These are phyloP conservation scores for Pilobolus umbonatus DNA, from an alignment of 192 early-diverging fungal species.

Conservation along the genomic window DNA sequence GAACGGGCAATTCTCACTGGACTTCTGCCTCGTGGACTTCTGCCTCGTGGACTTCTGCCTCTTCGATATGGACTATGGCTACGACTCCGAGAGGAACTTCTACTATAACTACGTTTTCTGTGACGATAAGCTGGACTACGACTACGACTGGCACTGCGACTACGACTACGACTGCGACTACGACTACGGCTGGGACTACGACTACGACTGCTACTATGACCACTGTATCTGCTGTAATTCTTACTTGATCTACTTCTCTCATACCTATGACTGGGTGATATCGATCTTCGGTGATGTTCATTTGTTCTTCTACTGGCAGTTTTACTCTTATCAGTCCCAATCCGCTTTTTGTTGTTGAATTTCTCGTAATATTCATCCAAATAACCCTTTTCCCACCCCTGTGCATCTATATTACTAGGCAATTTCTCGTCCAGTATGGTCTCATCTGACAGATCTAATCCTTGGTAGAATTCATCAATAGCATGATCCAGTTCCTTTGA, in stretches of 20 bases:
- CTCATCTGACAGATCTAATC: conserved; percentile 1
- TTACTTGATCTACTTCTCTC: not conserved
- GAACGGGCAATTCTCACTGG: too few relatives aligned
- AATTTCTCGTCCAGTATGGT: conserved; percentile 1
- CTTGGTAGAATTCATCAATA: conserved; percentile 15
- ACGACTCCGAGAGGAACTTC: not conserved
- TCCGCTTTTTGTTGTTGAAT: not conserved
- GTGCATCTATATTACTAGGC: conserved; percentile 7
- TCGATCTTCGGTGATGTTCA: not conserved
- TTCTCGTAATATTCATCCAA: conserved; percentile 8
- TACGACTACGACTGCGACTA: conserved; percentile 4
- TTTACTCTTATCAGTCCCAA: not conserved
- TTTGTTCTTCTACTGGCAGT: not conserved
- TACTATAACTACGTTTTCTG: conserved; percentile 1
- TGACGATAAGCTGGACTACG: not conserved
- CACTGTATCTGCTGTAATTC: conserved; percentile 1
- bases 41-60: not conserved
- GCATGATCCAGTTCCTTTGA: conserved; percentile 4
- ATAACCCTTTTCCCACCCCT: conserved; percentile 26
- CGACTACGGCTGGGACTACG: not conserved
- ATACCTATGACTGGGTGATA: not conserved
- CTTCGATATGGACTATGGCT: not conserved
- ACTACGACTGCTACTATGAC: conserved; percentile 2
- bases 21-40: not conserved
- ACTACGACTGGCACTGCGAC: not conserved